Evolutionary conservation across 805 yeast genomes (phyloP).

Genomic region (Cyberlindnera maclurae): DNA sequence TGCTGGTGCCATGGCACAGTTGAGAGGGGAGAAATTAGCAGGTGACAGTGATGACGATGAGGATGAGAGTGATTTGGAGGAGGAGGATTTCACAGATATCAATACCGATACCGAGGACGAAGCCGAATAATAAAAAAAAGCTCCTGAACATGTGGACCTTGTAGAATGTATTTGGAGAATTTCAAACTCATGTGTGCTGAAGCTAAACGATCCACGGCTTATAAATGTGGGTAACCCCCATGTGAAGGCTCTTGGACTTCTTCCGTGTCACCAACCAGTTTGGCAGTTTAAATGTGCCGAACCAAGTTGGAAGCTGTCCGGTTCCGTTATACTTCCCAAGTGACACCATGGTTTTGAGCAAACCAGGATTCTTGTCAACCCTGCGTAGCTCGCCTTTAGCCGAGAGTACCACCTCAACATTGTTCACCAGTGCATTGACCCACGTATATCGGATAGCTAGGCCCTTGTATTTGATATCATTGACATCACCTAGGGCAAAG

Average conservation of each 20-base stretch:
- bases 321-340: neutral
- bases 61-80: slow-evolving; percentile 38
- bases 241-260: neutral
- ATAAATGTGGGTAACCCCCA: neutral
- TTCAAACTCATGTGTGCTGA: too few species aligned
- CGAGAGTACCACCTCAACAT: slow-evolving; percentile 2
- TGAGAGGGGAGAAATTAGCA: slow-evolving; percentile 52
- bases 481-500: slow-evolving; percentile 29
- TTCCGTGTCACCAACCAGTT: neutral
- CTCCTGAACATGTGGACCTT: neutral
- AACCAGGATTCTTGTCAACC: neutral
- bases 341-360: neutral
- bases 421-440: slow-evolving; percentile 11
- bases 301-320: neutral
- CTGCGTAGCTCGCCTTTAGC: too few species aligned
- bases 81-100: slow-evolving; percentile 40
- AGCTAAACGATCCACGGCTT: too few species aligned
- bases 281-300: neutral
- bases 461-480: slow-evolving; percentile 17
- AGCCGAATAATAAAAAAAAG: slow-evolving; percentile 23
- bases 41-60: slow-evolving; percentile 34
- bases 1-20: slow-evolving; percentile 67
- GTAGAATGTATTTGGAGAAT: neutral
- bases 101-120: slow-evolving; percentile 64
- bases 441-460: slow-evolving; percentile 8